Base-by-base conservation (phyloP, 305 asterid genomes). In the Fraxinus greggii region DNA sequence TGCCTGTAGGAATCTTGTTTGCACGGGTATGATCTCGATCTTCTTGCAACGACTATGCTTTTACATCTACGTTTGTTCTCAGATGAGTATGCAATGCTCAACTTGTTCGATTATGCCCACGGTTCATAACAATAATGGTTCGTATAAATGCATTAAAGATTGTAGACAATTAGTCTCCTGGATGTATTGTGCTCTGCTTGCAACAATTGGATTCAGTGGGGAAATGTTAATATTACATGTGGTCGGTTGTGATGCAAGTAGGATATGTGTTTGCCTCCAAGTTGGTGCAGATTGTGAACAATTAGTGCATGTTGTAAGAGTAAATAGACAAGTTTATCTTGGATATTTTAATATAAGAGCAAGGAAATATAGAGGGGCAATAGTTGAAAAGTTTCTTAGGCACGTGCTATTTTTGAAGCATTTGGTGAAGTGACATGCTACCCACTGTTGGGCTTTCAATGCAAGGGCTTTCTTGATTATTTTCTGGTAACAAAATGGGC, bases 1-100 rank as follows among this genome's bases (percentile, higher is more conserved):
- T 76, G 98, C 99, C 88, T 95, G 99, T 88, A 89, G 99, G 89
- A 95, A 93, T 89, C 99, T 95, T 86, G 99, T 95, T n/a, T 95
- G 99, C 92, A 95, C 99, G 54, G 99, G 99, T 95, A 93, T 81
- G 87, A 36, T 79, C 35, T 72, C 42, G 72, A 2, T 78, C 85
- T 63, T 83, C 72, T 72, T 70, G 72, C 51, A 78, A 15, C 40
- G 13, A 13, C 51, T 51, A 73, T 85, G 72, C 51, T 86, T 31
- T 35, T 3, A 29, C 75, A 69, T 15, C 26, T n/a, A 31, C 76
- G 15, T 17, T 32, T 31, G 76, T 15, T 6, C 45, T 32, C 76
- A 70, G 76, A 32, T 70, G 26, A 32, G 76, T 26, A 31, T 32
- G 75, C 75, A 67, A 67, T 28, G 76, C 42, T 70, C 45, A 31